These are phyloP conservation scores for Mortierella antarctica DNA, from an alignment of 192 early-diverging fungal species.

Conservation along the genomic window DNA sequence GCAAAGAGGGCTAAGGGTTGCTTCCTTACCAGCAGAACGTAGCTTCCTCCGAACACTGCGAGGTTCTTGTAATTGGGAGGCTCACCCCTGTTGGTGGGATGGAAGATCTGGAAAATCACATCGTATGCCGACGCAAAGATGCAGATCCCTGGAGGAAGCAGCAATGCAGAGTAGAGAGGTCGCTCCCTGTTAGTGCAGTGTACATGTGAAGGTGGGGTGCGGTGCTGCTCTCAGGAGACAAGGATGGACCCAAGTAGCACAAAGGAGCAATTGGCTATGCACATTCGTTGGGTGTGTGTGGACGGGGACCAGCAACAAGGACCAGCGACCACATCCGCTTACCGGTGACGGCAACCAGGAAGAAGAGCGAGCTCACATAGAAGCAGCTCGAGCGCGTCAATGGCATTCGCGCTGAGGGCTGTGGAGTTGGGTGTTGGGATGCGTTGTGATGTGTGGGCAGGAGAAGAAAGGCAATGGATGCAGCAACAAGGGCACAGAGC, in stretches of 20 bases:
- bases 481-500: not conserved
- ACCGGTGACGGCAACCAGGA: slow-evolving; percentile 55
- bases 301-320: no score
- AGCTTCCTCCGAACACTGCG: slow-evolving; percentile 60
- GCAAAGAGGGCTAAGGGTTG: not conserved
- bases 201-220: no score
- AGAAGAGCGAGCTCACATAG: slow-evolving; percentile 56
- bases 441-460: not conserved
- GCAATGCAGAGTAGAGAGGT: not conserved
- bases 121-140: slow-evolving; percentile 63
- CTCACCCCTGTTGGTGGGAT: slow-evolving; percentile 33
- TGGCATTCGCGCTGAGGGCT: slow-evolving; percentile 32
- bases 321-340: not conserved
- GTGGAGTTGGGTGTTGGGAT: not conserved
- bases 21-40: slow-evolving; percentile 56
- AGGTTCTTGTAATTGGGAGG: slow-evolving; percentile 59
- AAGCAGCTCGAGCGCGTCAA: slow-evolving; percentile 53
- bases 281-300: no score
- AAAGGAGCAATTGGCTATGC: not conserved
- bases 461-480: not conserved
- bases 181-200: no score
- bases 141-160: slow-evolving; percentile 42
- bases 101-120: slow-evolving; percentile 64
- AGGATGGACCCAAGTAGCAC: not conserved
- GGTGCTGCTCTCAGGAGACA: not conserved